These are phyloP conservation scores for Saturnispora sanitii DNA, from an alignment of 805 yeast genomes.

Conservation along the genomic window DNA sequence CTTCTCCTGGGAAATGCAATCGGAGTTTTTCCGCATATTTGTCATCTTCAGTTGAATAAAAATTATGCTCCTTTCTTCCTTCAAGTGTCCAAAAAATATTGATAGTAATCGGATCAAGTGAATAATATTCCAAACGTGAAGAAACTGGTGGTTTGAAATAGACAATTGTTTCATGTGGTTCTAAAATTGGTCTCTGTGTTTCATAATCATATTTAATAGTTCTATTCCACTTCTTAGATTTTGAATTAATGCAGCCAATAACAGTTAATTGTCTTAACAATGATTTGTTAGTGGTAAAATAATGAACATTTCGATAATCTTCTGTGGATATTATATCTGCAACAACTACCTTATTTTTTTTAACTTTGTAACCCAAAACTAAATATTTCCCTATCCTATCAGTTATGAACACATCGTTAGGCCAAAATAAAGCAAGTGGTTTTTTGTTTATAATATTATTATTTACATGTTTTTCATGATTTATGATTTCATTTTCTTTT, in stretches of 20 bases:
- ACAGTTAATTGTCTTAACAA: slow-evolving; percentile 19
- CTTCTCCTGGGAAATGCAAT: slow-evolving; percentile 14
- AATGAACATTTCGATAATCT: slow-evolving; percentile 12
- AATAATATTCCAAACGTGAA: slow-evolving; percentile 62
- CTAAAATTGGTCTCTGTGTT: slow-evolving; percentile 13
- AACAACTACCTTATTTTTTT: slow-evolving; percentile 17
- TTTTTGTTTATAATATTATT: neutral
- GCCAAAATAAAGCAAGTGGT: slow-evolving; percentile 24
- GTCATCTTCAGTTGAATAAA: slow-evolving; percentile 15
- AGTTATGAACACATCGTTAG: slow-evolving; percentile 18
- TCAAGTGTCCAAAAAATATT: slow-evolving; percentile 35
- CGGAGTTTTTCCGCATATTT: slow-evolving; percentile 23
- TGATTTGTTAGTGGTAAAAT: slow-evolving; percentile 11
- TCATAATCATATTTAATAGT: slow-evolving; percentile 13
- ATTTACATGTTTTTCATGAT: neutral
- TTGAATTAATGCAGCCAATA: slow-evolving; percentile 22
- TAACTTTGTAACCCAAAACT: slow-evolving; percentile 23
- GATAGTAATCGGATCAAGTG: slow-evolving; percentile 62
- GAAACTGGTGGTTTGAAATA: slow-evolving; percentile 67
- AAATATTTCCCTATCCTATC: slow-evolving; percentile 11
- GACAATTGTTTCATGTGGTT: slow-evolving; percentile 27
- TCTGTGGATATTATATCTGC: slow-evolving; percentile 18
- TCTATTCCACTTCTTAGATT: slow-evolving; percentile 9
- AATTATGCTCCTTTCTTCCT: slow-evolving; percentile 10
- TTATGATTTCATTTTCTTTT: neutral